A percentile compares a stretch with the other conserved stretches of the same genome.
Evolutionary conservation across 2,329 filamentous ascomycete species (phyloP).

Genomic region (Xylariales sp.): DNA sequence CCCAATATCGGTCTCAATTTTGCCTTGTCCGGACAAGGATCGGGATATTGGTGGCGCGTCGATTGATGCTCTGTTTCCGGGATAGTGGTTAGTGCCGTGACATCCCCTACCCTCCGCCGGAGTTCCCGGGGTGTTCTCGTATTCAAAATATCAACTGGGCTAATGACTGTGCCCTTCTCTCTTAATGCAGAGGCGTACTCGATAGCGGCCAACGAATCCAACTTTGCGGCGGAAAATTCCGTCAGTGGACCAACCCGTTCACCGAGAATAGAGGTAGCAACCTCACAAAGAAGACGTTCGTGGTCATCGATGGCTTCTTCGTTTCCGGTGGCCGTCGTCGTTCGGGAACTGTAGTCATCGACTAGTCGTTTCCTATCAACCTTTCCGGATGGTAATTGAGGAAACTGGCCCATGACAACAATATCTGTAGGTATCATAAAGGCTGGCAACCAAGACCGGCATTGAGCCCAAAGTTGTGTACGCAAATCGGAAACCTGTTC

Average conservation of each 20-base stretch:
- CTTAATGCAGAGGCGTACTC: slow-evolving; percentile 73
- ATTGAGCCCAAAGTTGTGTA: slow-evolving; percentile 65
- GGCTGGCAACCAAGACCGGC: slow-evolving; percentile 78
- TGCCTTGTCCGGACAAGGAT: slow-evolving; percentile 13
- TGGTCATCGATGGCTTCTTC: slow-evolving; percentile 48
- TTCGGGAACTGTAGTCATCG: slow-evolving; percentile 57
- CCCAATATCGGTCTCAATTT: slow-evolving; percentile 29
- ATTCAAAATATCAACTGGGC: slow-evolving; percentile 71
- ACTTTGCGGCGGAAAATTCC: slow-evolving; percentile 50
- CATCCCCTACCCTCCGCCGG: slow-evolving; percentile 26
- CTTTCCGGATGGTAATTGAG: slow-evolving; percentile 85
- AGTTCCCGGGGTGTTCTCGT: slow-evolving; percentile 57
- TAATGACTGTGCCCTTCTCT: slow-evolving; percentile 63
- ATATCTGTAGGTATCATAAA: slow-evolving; percentile 88
- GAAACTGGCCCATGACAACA: slow-evolving; percentile 71
- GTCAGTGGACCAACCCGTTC: slow-evolving; percentile 45
- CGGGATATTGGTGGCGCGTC: not conserved
- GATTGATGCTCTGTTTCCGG: not conserved
- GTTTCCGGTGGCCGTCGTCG: not conserved
- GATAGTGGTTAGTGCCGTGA: too few species aligned
- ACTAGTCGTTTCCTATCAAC: slow-evolving; percentile 76
- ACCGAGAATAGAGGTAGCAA: slow-evolving; percentile 47
- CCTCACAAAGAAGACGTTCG: slow-evolving; percentile 52
- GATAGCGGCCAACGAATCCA: slow-evolving; percentile 58
- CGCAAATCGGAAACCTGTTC: slow-evolving; percentile 54